Base-by-base conservation (phyloP, 129 eudicot species). In the Flaveria trinervia region DNA sequence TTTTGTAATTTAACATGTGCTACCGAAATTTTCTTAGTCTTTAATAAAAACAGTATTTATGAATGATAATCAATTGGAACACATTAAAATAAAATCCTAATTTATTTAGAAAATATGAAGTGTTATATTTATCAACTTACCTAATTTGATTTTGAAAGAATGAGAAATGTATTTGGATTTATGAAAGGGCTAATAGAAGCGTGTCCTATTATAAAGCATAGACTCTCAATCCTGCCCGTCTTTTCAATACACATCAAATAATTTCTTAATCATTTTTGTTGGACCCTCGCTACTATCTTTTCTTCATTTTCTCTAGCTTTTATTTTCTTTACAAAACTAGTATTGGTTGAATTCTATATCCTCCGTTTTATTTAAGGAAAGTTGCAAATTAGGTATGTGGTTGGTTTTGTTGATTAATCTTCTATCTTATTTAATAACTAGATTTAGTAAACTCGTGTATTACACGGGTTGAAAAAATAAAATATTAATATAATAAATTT, bases 251-350 rank as follows among this genome's bases (percentile, higher is more conserved):
- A 15, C 46, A 64, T 9, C 36, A 44, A 28, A 64, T 64, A 64
- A 64, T 64, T 6, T 6, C 13, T 16, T 48, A 30, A 65, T 65
- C 70, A 65, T 65, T 65, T 62, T 36, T 65, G 30, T 28, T 30
- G 69, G 69, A 64, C 69, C 69, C 44, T 64, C 69, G 3, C 39
- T 60, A 36, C 17, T 11, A 25, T 60, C 66, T 60, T 60, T 60
- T 60, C 30, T 9, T 20, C 65, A 20, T 57, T 57, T 25, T 12
- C 7, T 57, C 1, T 57, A 57, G 15, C 41, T 36, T 36, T 36
- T 33, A 4, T 33, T 33, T 33, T 0, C 14, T 23, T 23, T 23
- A 13, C 9, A 61, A n/a, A 25, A 25, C 18, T 25, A 4, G 67
- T 5, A 61, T 61, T 26, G 39, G 67, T 26, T 26, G 9, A 12